Conservation (phyloP, 148 eudicot species). For the Polygonum maritimum region DNA sequence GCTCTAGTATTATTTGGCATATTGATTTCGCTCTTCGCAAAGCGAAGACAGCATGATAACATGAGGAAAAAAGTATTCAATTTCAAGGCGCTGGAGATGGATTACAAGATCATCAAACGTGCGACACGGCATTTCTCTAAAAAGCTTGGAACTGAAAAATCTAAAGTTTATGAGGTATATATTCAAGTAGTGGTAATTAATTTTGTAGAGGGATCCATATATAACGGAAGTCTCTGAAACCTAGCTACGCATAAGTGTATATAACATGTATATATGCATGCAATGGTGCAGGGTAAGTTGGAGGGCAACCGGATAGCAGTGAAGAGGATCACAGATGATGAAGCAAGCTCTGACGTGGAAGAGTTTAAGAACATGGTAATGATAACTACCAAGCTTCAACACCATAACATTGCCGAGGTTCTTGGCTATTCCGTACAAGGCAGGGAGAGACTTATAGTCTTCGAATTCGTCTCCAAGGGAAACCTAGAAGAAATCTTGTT, state of each 20-base stretch:
- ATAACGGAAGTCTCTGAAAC: neutral
- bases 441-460: neutral
- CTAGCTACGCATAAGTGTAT: too few relatives aligned
- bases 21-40: too few relatives aligned
- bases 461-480: neutral
- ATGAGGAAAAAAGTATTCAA: neutral
- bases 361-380: neutral
- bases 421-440: neutral
- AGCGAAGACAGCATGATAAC: too few relatives aligned
- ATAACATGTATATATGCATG: too few relatives aligned
- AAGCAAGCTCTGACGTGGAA: too few relatives aligned
- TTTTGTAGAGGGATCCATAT: too few relatives aligned
- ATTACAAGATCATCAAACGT: neutral
- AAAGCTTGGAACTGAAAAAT: conserved; percentile 17
- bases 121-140: conserved; percentile 18
- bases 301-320: neutral
- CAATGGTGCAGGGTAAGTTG: neutral
- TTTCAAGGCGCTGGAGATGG: conserved; percentile 8
- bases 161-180: conserved; percentile 18
- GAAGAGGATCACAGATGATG: neutral
- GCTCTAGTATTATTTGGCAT: too few relatives aligned
- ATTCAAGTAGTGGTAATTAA: neutral
- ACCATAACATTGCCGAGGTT: neutral
- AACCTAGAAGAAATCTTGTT: neutral
- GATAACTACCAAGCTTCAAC: neutral